Conservation (phyloP, 2,329 filamentous ascomycete species). For the Coleophoma eucalyptorum region DNA sequence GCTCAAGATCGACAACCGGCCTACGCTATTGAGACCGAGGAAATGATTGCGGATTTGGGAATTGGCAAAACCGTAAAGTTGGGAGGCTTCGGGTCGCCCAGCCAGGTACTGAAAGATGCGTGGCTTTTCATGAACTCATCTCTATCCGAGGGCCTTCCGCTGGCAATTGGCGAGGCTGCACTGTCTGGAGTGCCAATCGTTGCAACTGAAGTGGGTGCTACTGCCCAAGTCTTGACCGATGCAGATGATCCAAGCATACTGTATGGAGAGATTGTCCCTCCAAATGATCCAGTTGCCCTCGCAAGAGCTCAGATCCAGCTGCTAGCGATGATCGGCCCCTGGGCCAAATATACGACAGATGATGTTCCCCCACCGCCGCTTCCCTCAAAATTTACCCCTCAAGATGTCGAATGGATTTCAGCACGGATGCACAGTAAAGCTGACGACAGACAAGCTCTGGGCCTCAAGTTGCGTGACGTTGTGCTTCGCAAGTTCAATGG, state of each 20-base stretch:
- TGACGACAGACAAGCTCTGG: conserved; percentile 48
- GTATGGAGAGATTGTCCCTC: conserved; percentile 54
- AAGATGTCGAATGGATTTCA: conserved; percentile 50
- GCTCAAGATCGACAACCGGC: conserved; percentile 50
- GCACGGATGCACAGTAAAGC: conserved; percentile 57
- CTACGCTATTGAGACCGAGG: conserved; percentile 52
- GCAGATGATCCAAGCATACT: conserved; percentile 32
- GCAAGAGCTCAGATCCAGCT: conserved; percentile 57
- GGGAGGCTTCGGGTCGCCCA: conserved; percentile 52
- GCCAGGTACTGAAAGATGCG: conserved; percentile 49
- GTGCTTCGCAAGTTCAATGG: conserved; percentile 52
- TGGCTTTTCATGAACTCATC: conserved; percentile 56
- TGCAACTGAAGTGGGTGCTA: conserved; percentile 49
- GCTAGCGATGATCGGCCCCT: conserved; percentile 54
- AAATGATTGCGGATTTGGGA: conserved; percentile 51
- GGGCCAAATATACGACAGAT: conserved; percentile 53
- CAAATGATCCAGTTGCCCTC: conserved; percentile 55
- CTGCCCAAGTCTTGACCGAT: conserved; percentile 44
- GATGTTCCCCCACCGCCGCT: conserved; percentile 34
- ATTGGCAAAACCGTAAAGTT: conserved; percentile 46
- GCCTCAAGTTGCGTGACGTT: conserved; percentile 49
- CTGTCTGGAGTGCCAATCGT: conserved; percentile 48
- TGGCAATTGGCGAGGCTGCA: conserved; percentile 48
- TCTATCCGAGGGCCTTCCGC: conserved; percentile 46
- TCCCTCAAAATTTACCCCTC: conserved; percentile 41